Conservation (phyloP, 768 basidiomycete genomes). For the Mycena venus region DNA sequence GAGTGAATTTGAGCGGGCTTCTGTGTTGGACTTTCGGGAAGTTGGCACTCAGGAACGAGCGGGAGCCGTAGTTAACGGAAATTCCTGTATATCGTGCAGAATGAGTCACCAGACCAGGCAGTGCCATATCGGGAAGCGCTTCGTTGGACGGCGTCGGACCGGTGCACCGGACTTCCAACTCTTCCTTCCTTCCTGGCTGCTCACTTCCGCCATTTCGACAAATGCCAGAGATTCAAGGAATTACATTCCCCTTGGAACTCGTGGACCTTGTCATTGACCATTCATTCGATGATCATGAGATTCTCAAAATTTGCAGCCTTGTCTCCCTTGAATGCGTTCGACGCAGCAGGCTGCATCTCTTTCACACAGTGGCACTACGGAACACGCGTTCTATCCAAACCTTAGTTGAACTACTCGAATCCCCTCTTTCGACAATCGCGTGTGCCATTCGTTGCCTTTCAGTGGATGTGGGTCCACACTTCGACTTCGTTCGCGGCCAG, state of each 20-base stretch:
- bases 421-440: not conserved
- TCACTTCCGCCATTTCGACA: no score
- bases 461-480: not conserved
- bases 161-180: no score
- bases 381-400: not conserved
- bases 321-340: not conserved
- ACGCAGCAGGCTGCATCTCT: not conserved
- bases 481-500: not conserved
- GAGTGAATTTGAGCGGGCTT: conserved; percentile 11
- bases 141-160: no score
- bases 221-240: not conserved
- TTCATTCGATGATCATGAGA: not conserved
- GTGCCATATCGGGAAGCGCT: no score
- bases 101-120: no score
- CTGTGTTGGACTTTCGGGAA: not conserved
- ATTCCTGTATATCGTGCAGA: no score
- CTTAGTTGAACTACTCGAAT: conserved; percentile 3
- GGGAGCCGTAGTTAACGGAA: no score
- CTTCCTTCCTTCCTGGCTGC: no score
- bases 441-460: not conserved
- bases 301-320: conserved; percentile 4
- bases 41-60: no score
- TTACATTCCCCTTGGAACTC: not conserved
- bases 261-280: conserved; percentile 4
- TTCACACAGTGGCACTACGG: not conserved